A percentile compares a stretch with the other conserved stretches of the same genome.
Evolutionary conservation across 495 filamentous ascomycete species (phyloP).

Genomic region (Neurospora tetrasperma): DNA sequence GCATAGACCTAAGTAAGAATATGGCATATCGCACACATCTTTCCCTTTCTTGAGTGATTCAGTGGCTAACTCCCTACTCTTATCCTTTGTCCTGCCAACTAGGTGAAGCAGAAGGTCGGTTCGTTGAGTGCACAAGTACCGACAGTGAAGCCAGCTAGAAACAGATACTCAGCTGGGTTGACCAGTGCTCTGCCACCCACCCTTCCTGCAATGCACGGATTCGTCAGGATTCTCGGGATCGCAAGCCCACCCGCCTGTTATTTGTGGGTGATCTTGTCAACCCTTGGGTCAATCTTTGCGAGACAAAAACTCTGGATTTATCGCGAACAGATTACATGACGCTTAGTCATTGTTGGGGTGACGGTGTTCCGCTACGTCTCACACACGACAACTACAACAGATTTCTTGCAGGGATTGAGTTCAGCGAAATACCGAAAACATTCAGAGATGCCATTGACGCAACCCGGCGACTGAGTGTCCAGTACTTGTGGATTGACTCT

Average conservation of each 20-base stretch:
- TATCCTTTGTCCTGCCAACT: neutral
- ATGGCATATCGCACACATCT: neutral
- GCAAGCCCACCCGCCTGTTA: neutral
- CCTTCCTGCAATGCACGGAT: neutral
- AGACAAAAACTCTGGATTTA: neutral
- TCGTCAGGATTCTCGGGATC: neutral
- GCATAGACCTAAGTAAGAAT: neutral
- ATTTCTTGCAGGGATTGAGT: neutral
- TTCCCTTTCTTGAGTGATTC: neutral
- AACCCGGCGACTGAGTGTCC: constrained; percentile 7
- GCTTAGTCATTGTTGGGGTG: neutral
- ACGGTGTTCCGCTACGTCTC: neutral
- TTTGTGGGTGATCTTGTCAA: neutral
- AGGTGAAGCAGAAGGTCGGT: neutral
- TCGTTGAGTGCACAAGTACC: neutral
- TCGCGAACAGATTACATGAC: neutral
- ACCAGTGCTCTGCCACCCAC: neutral
- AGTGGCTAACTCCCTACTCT: neutral
- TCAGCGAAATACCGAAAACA: neutral
- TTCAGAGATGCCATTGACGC: constrained; percentile 8
- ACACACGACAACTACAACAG: neutral
- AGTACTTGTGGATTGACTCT: constrained; percentile 29
- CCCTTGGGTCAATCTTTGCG: neutral
- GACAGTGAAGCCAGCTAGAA: neutral
- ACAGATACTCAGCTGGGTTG: neutral